These are phyloP conservation scores for Sphaerulina vaccinii DNA, from an alignment of 2,329 filamentous ascomycete species.

Conservation along the genomic window DNA sequence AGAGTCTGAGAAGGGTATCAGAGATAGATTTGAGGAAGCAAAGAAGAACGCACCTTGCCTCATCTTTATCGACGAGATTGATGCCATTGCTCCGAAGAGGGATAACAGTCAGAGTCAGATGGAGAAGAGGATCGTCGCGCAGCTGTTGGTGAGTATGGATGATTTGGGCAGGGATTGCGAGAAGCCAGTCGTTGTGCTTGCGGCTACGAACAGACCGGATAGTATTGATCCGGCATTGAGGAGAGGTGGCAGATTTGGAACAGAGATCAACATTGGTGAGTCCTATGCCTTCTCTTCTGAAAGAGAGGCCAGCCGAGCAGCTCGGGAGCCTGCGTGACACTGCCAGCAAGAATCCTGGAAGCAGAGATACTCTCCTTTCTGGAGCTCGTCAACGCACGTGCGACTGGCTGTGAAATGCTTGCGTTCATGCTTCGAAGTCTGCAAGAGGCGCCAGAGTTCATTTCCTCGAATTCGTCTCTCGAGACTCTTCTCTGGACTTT, in stretches of 20 bases:
- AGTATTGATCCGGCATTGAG: constrained; percentile 77
- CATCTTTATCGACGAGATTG: constrained; percentile 88
- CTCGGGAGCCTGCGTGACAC: too few species aligned
- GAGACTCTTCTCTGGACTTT: too few species aligned
- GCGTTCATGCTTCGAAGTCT: too few species aligned
- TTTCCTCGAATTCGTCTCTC: too few species aligned
- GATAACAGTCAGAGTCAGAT: constrained; percentile 83
- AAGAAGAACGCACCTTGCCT: constrained; percentile 82
- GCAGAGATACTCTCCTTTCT: too few species aligned
- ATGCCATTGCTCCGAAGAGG: constrained; percentile 83
- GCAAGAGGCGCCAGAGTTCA: too few species aligned
- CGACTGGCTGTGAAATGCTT: too few species aligned
- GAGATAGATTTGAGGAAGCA: constrained; percentile 84
- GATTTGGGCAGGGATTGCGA: constrained; percentile 63
- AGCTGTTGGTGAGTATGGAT: constrained; percentile 84
- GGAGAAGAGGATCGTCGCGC: constrained; percentile 81
- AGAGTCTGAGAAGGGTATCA: constrained; percentile 82
- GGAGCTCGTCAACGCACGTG: too few species aligned
- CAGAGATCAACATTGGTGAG: constrained; percentile 74
- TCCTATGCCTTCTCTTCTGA: background rate
- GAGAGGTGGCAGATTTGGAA: constrained; percentile 73
- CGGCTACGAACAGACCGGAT: constrained; percentile 85
- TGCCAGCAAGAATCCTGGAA: too few species aligned
- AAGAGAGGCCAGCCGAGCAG: too few species aligned
- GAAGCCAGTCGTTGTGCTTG: constrained; percentile 83